Evolutionary conservation across 495 filamentous ascomycete species (phyloP), one percentile per base, ranked within the genome.

Genomic region (Hypoxylon cercidicola): DNA sequence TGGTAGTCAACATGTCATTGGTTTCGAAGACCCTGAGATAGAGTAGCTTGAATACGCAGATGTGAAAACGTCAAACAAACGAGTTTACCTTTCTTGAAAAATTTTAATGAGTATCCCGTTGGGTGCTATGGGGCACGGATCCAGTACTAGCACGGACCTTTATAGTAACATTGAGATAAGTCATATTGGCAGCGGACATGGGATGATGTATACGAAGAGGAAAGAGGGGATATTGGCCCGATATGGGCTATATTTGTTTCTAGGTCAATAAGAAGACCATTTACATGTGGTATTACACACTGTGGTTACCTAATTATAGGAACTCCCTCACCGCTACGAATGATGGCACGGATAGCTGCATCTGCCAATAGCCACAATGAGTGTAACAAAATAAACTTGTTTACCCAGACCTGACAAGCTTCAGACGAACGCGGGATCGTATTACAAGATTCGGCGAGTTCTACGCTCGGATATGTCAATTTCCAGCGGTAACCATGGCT

Each of bases 401-500:
- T 51, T 59, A 9, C 4, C 7, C 3, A 15, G 39, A 1, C 3
- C 12, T 12, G 28, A 43, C 16, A 37, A 45, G 45, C 13, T 55
- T 68, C 59, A 51, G 64, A 68, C 10, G 58, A 68, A 62, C 56
- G 43, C 1, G 34, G 25, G 39, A 30, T 66, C 28, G 13, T 20
- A 34, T 13, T 34, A 2, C 7, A 23, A 15, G 6, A 37, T 41
- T 20, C 12, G 9, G n/a, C 11, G n/a, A 10, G 28, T 11, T 34
- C 12, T 5, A 41, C 35, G 55, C 59, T 63, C 64, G 59, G 64
- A 63, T 68, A 60, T 23, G 32, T 64, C 25, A 23, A 60, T 44
- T 55, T 57, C 55, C 65, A 52, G 41, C 28, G 30, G 49, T 15
- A 50, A 20, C 43, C 16, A 40, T 35, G 48, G 39, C 54, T 54